Evolutionary conservation across 2,329 filamentous ascomycete genomes (phyloP).

Genomic region (Aureobasidium musti): DNA sequence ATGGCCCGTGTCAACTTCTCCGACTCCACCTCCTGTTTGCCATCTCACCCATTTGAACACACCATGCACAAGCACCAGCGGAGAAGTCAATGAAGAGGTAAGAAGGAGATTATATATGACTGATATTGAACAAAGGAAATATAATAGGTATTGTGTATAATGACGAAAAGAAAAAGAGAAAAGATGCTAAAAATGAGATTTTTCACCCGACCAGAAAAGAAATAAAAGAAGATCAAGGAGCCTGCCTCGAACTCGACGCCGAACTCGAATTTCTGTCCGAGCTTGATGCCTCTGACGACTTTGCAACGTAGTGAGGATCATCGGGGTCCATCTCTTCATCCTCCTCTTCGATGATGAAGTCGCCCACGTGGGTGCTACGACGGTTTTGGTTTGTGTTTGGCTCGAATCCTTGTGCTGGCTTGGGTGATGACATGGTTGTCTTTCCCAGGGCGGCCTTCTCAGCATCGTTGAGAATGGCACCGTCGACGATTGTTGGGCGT

Average conservation of each 20-base stretch:
- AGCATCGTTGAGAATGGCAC: conserved; percentile 17
- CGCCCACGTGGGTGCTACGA: neutral
- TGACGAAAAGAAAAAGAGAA: neutral
- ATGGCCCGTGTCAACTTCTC: neutral
- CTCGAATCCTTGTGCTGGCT: neutral
- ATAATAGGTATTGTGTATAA: neutral
- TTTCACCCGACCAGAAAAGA: neutral
- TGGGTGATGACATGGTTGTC: conserved; percentile 7
- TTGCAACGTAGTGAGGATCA: neutral
- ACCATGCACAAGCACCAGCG: neutral
- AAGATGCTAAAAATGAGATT: neutral
- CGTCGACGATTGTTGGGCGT: conserved; percentile 15
- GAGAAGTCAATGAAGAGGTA: neutral
- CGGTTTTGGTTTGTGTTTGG: neutral
- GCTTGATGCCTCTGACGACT: neutral
- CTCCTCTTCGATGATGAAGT: conserved; percentile 17
- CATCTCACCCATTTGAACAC: neutral
- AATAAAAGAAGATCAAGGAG: conserved; percentile 11
- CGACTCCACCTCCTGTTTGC: neutral
- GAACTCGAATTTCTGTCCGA: conserved; percentile 1
- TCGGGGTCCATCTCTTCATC: conserved; percentile 17
- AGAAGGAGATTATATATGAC: neutral
- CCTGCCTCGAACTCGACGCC: conserved; percentile 14
- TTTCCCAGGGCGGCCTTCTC: conserved; percentile 5
- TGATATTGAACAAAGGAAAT: conserved; percentile 16